Base-by-base conservation (phyloP, 2,329 filamentous ascomycete genomes). In the Rhynchosporium secalis region DNA sequence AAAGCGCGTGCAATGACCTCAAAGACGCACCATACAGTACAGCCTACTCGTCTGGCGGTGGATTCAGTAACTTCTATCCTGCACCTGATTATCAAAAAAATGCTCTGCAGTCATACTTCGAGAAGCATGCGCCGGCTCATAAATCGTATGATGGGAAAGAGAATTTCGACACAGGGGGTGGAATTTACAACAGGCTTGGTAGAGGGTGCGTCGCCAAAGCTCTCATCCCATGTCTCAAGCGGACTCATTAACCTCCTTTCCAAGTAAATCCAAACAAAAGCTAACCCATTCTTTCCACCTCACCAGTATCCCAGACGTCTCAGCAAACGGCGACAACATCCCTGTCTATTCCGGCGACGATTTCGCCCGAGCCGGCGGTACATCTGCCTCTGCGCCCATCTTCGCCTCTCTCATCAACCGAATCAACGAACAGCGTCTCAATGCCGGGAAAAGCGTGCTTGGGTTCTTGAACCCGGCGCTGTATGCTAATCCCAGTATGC, bases 371-470 rank as follows among this genome's bases (percentile, higher is more conserved):
- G 76, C 82, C 31, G 78, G 76, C 29, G 83, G 83, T 3, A 83
- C 79, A 1, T 80, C 76, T 10, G 83, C 84, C 12, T 80, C 83
- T 1, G 75, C 81, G 0, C 87, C 86, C 0, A 75, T 83, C 1
- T 81, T 83, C 2, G 79, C 83, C 0, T 83, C 79, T 9, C 78
- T 89, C 63, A 77, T 89, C 38, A 77, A 82, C 3, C 76, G 89
- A 2, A 76, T 89, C 57, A 89, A 89, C 65, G 86, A 87, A 64
- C 83, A 82, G 0, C 76, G 85, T 36, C 72, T 87, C 9, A 76
- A 79, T 0, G 75, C 75, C 15, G 82, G 82, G 2, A 80, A 82
- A 71, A 69, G 65, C 3, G 66, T 73, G 0, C 66, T 79, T 1
- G 77, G 78, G 4, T 79, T 78, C 64, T 60, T 79, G 31, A 79